These are phyloP conservation scores for Scenedesmus sp. DNA, from an alignment of 163 green algal genomes.

Conservation along the genomic window DNA sequence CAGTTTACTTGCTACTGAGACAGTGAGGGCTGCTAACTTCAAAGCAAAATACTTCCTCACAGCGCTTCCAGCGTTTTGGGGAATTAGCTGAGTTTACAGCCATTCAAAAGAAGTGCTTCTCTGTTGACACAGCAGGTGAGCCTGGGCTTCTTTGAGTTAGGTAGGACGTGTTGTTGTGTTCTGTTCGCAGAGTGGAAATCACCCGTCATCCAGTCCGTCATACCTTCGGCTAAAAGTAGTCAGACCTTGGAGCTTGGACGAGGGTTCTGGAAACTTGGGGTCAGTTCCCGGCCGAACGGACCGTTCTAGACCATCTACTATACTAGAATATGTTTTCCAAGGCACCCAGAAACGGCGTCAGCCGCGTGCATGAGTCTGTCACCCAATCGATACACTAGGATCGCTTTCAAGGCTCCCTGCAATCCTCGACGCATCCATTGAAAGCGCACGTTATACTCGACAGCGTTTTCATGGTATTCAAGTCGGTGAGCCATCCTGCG, in stretches of 20 bases:
- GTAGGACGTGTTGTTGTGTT: neutral
- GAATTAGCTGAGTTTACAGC: neutral
- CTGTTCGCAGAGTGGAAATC: neutral
- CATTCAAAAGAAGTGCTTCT: neutral
- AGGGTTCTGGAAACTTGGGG: neutral
- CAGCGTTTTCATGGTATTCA: neutral
- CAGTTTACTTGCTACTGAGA: neutral
- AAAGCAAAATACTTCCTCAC: constrained; percentile 23
- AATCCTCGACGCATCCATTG: neutral
- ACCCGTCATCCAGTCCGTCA: neutral
- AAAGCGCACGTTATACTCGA: neutral
- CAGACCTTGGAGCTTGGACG: neutral
- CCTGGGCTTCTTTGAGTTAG: neutral
- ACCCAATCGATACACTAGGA: neutral
- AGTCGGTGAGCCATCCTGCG: no score
- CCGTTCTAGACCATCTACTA: neutral
- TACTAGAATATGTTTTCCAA: neutral
- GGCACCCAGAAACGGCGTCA: neutral
- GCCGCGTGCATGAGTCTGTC: neutral
- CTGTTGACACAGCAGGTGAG: neutral
- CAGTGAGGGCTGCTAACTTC: constrained; percentile 21
- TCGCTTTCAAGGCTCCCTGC: neutral
- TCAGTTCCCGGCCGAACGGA: neutral
- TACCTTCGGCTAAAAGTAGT: neutral
- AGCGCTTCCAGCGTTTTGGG: constrained; percentile 2